These are phyloP conservation scores for Pilatotrama ljubarskyi DNA, from an alignment of 768 basidiomycete species.

Conservation along the genomic window DNA sequence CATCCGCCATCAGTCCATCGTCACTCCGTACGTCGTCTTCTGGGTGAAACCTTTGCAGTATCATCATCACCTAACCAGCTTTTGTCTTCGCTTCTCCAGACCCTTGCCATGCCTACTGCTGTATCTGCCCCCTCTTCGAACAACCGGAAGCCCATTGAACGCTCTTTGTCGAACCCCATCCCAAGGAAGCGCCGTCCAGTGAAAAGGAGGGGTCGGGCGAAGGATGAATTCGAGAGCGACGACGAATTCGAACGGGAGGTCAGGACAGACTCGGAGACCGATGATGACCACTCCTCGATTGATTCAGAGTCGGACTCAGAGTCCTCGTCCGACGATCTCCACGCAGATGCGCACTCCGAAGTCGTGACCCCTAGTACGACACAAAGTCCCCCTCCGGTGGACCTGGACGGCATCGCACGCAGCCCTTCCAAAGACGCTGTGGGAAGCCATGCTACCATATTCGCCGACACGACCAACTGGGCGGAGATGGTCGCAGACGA, in stretches of 20 bases:
- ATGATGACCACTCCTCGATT: slow-evolving; percentile 58
- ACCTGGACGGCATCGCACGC: slow-evolving; percentile 18
- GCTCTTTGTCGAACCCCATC: slow-evolving; percentile 19
- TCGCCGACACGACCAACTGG: slow-evolving; percentile 62
- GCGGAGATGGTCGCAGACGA: slow-evolving; percentile 85
- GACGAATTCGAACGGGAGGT: slow-evolving; percentile 76
- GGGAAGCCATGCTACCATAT: slow-evolving; percentile 42
- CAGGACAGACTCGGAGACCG: slow-evolving; percentile 68
- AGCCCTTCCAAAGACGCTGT: slow-evolving; percentile 27
- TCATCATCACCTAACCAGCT: neutral
- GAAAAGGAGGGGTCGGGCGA: slow-evolving; percentile 65
- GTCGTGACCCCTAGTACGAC: slow-evolving; percentile 69
- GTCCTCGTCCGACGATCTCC: slow-evolving; percentile 58
- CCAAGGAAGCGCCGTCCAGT: slow-evolving; percentile 43
- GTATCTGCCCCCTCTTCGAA: slow-evolving; percentile 14
- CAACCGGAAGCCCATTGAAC: slow-evolving; percentile 15
- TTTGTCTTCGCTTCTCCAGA: slow-evolving; percentile 5
- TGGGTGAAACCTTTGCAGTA: slow-evolving; percentile 1
- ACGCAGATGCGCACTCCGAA: slow-evolving; percentile 49
- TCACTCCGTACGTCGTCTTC: neutral
- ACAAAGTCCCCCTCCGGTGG: slow-evolving; percentile 48
- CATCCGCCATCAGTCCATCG: neutral
- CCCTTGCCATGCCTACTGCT: slow-evolving; percentile 18
- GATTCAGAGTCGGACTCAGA: slow-evolving; percentile 73
- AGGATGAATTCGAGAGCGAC: slow-evolving; percentile 63